Conservation (phyloP, 805 yeast genomes). For the Kazachstania psychrophila region DNA sequence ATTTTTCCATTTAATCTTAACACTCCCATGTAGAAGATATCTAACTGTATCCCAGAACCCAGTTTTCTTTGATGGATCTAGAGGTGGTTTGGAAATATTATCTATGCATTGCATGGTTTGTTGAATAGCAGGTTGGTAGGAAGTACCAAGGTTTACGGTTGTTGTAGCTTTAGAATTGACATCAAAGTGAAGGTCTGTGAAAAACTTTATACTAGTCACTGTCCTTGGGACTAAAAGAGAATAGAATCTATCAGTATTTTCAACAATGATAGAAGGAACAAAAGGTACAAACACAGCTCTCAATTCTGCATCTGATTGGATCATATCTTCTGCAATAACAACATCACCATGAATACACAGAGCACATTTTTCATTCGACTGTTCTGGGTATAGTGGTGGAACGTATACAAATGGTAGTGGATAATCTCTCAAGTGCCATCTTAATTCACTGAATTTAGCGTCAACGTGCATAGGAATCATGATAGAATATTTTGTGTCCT, state of each 20-base stretch:
- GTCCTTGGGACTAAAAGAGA: slow-evolving; percentile 65
- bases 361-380: slow-evolving; percentile 22
- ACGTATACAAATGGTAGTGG: slow-evolving; percentile 76
- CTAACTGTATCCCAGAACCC: slow-evolving; percentile 94
- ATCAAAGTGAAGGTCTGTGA: slow-evolving; percentile 47
- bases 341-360: slow-evolving; percentile 51
- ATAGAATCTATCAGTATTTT: slow-evolving; percentile 37
- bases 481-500: slow-evolving; percentile 56
- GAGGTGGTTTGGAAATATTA: slow-evolving; percentile 79
- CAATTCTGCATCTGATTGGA: slow-evolving; percentile 40
- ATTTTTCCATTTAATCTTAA: slow-evolving; percentile 42
- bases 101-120: slow-evolving; percentile 71
- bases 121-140: slow-evolving; percentile 75
- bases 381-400: slow-evolving; percentile 40
- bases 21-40: slow-evolving; percentile 63
- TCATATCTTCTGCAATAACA: slow-evolving; percentile 58
- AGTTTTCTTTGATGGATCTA: slow-evolving; percentile 73
- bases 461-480: slow-evolving; percentile 56
- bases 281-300: slow-evolving; percentile 57
- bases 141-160: slow-evolving; percentile 73
- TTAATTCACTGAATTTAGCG: slow-evolving; percentile 47
- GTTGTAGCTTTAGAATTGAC: slow-evolving; percentile 51
- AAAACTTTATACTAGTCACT: slow-evolving; percentile 64
- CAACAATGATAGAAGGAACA: slow-evolving; percentile 36
- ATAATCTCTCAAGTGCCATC: slow-evolving; percentile 72